A percentile compares a stretch with the other conserved stretches of the same genome.
Conservation (phyloP, 352 stramenopile genomes). For the Pythium sukuiense region DNA sequence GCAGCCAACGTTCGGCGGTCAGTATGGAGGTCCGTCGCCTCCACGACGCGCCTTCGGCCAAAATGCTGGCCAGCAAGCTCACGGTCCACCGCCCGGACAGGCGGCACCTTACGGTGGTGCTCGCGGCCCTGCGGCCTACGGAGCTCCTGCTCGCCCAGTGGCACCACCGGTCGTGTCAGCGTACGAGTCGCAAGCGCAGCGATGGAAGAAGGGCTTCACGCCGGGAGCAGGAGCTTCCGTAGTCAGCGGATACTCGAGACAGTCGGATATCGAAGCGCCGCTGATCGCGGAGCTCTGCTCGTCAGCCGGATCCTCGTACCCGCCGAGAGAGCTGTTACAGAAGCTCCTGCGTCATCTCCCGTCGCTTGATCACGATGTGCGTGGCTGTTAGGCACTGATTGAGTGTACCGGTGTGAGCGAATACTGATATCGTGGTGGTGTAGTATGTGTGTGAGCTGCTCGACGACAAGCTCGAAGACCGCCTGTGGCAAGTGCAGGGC, state of each 20-base stretch:
- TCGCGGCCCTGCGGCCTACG: conserved; percentile 5
- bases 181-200: conserved; percentile 73
- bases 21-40: conserved; percentile 1
- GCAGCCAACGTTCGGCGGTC: conserved; percentile 9
- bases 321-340: conserved; percentile 71
- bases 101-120: background rate
- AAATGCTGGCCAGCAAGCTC: background rate
- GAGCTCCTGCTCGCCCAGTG: conserved; percentile 1
- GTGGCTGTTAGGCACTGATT: background rate
- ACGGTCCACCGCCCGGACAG: background rate
- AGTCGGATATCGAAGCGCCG: conserved; percentile 64
- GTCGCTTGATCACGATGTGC: conserved; percentile 69
- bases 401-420: too few relatives aligned
- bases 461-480: conserved; percentile 83
- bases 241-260: conserved; percentile 19
- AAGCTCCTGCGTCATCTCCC: conserved; percentile 74
- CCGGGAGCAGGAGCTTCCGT: conserved; percentile 14
- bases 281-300: conserved; percentile 80
- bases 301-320: conserved; percentile 78
- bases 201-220: conserved; percentile 80
- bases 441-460: conserved; percentile 84
- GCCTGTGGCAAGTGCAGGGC: conserved; percentile 79
- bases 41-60: conserved; percentile 8
- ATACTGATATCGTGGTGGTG: background rate
- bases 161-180: conserved; percentile 38